Conservation (phyloP, 768 basidiomycete genomes). For the Coprinopsis marcescibilis region DNA sequence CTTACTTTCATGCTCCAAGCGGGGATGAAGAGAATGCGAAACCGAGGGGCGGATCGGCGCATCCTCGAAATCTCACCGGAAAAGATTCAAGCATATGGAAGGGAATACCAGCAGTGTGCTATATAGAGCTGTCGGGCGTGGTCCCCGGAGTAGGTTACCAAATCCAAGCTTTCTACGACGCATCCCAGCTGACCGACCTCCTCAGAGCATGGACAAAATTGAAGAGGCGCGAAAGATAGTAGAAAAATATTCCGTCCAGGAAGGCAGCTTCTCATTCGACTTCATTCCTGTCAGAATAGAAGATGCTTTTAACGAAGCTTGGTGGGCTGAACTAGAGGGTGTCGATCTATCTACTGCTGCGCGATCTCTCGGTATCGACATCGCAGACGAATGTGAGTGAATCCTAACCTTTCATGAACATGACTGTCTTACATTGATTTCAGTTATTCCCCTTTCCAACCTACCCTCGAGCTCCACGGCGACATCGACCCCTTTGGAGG, state of each 20-base stretch:
- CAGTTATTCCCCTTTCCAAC: slow-evolving; percentile 27
- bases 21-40: slow-evolving; percentile 18
- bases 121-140: slow-evolving; percentile 62
- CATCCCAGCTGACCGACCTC: slow-evolving; percentile 12
- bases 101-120: slow-evolving; percentile 51
- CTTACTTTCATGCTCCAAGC: slow-evolving; percentile 37
- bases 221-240: slow-evolving; percentile 45
- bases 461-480: slow-evolving; percentile 14
- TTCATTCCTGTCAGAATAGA: slow-evolving; percentile 64
- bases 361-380: slow-evolving; percentile 35
- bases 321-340: slow-evolving; percentile 55
- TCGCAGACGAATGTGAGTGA: slow-evolving; percentile 47
- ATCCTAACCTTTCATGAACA: background rate
- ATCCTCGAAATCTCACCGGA: slow-evolving; percentile 50
- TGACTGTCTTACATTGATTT: background rate
- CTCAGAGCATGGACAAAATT: slow-evolving; percentile 50
- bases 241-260: slow-evolving; percentile 34
- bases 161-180: slow-evolving; percentile 1
- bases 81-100: slow-evolving; percentile 44
- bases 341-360: slow-evolving; percentile 13
- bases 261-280: slow-evolving; percentile 29
- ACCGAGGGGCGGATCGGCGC: slow-evolving; percentile 51
- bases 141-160: slow-evolving; percentile 57
- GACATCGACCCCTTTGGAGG: slow-evolving; percentile 21
- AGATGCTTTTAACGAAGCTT: slow-evolving; percentile 62